Base-by-base conservation (phyloP, 768 basidiomycete genomes). In the Psilocybe sp. region DNA sequence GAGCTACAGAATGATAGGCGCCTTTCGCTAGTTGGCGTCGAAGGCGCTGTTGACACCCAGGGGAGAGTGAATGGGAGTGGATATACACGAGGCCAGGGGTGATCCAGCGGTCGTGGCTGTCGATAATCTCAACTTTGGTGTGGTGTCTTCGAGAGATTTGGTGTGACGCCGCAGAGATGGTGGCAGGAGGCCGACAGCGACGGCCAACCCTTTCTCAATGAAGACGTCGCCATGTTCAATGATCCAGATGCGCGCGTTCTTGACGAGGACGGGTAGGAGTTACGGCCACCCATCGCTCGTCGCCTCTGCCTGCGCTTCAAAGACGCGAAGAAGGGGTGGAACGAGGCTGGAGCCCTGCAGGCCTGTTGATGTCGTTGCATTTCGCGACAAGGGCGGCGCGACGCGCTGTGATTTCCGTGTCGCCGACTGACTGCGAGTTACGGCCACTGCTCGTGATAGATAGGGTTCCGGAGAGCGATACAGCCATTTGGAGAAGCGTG, bases 171-270 rank as follows among this genome's bases (percentile, higher is more conserved):
- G 35, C 8, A 60, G 61, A 12, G 23, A 28, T 4, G 60, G 43
- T 2, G 69, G 55, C 10, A 69, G 59, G 33, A 65, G 59, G 1
- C 83, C 84, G 15, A 90, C 69, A 31, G 71, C 70, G 43, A 76
- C 68, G 52, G 92, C 76, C 13, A 92, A 46, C 0, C 90, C 89
- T 44, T 77, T 71, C 50, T 85, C 78, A 12, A 92, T 61, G 0
- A 85, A 66, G 3, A 92, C 62, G 46, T 84, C 81, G 0, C 82
- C 84, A n/a, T 68, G 66, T 8, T 85, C 54, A 7, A 84, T 60
- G 31, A 77, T 69, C 91, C 91, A 93, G 23, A 92, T 77, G 5
- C 78, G 82, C 9, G 83, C 88, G 61, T 92, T 89, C 50, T 69
- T 74, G 31, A 93, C 73, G 19, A 84, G 68, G 1, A 76, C 71